phyloP scores from a whole-genome alignment of 208 protist genomes.

The Leishmania arabica region DNA sequence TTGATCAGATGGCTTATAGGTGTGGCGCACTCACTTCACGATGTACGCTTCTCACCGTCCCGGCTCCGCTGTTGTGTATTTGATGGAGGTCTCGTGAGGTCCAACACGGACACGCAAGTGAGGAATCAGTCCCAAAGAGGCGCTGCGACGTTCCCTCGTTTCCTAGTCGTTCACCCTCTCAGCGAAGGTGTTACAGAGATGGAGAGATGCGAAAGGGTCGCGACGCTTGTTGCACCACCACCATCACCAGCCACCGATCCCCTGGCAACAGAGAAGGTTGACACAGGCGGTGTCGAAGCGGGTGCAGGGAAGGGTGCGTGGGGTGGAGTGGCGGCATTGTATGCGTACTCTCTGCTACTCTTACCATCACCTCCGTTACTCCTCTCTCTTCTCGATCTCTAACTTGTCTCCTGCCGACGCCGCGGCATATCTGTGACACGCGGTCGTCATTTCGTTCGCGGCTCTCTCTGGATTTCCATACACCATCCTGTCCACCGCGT shows the following conservation, averaged over 20 bases:
- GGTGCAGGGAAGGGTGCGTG: too few species aligned
- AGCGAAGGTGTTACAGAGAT: neutral
- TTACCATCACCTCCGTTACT: neutral
- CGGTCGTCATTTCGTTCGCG: neutral
- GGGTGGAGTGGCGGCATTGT: neutral
- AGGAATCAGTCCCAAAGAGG: neutral
- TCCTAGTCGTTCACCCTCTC: neutral
- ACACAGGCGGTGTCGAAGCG: neutral
- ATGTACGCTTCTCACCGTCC: neutral
- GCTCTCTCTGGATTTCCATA: neutral
- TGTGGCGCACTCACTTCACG: neutral
- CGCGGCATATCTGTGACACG: neutral
- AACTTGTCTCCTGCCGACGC: neutral
- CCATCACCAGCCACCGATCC: neutral
- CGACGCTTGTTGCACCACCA: neutral
- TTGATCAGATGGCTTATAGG: neutral
- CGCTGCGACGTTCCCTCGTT: neutral
- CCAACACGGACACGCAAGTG: neutral
- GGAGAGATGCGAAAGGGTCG: neutral
- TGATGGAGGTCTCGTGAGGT: neutral
- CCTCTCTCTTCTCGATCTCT: neutral
- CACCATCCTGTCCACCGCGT: neutral
- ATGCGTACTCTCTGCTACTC: neutral
- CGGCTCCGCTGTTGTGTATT: neutral
- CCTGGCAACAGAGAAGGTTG: neutral